A percentile compares a stretch with the other conserved stretches of the same genome.
Conservation (phyloP, 352 stramenopile genomes). For the Phytophthora citricola region DNA sequence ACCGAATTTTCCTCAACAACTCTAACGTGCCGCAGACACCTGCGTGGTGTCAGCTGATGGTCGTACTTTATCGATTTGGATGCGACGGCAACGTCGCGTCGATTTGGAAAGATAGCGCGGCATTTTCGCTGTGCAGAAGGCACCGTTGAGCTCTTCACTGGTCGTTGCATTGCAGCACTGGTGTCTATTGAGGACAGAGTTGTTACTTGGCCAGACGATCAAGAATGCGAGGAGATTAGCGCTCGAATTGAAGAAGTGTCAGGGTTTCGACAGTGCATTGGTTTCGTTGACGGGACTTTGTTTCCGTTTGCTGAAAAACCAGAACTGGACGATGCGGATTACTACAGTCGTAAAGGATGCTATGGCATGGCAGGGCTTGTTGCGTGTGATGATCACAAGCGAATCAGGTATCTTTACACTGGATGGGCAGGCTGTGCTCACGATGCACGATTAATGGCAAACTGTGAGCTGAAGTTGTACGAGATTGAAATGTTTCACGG, state of each 20-base stretch:
- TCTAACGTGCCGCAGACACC: constrained; percentile 7
- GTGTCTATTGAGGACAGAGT: neutral
- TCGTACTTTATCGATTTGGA: constrained; percentile 8
- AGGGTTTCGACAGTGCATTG: constrained; percentile 21
- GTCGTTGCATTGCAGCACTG: constrained; percentile 7
- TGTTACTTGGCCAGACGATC: constrained; percentile 2
- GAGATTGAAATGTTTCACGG: constrained; percentile 13
- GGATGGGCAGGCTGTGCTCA: neutral
- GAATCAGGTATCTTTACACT: constrained; percentile 8
- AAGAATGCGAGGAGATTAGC: neutral
- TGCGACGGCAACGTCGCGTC: constrained; percentile 12
- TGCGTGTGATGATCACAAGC: constrained; percentile 4
- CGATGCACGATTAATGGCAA: constrained; percentile 7
- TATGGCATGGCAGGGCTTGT: constrained; percentile 8
- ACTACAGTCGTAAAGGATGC: constrained; percentile 25
- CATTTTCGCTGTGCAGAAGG: constrained; percentile 13
- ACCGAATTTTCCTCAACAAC: constrained; percentile 5
- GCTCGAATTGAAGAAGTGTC: neutral
- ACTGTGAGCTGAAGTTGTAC: constrained; percentile 7
- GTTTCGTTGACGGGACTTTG: neutral
- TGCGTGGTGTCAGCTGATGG: constrained; percentile 11
- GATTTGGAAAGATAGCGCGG: constrained; percentile 2
- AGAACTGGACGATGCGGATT: constrained; percentile 20
- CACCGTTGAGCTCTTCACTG: constrained; percentile 7
- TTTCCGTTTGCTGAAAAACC: constrained; percentile 27